These are phyloP conservation scores for Creolimax fragrantissima DNA, from an alignment of 78 protist species.

Conservation along the genomic window DNA sequence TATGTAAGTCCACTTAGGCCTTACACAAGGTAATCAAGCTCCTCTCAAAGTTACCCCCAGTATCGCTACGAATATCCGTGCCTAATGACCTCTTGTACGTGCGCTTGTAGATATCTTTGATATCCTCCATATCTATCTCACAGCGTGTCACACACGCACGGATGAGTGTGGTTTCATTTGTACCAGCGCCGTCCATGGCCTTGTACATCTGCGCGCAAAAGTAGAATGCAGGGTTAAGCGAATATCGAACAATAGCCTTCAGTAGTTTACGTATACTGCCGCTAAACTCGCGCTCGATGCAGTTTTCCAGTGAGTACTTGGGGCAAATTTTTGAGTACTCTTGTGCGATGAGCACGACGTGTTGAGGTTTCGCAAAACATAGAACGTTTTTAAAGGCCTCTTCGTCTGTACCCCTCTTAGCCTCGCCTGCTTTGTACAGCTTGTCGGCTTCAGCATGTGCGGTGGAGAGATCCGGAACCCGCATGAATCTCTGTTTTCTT, in stretches of 20 bases:
- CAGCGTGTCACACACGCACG: not conserved
- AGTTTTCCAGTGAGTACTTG: not conserved
- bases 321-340: constrained; percentile 2
- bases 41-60: not conserved
- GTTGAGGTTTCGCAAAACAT: not conserved
- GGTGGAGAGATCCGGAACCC: not conserved
- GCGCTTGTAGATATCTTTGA: not conserved
- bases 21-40: not conserved
- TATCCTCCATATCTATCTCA: constrained; percentile 25
- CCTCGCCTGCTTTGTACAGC: constrained; percentile 21
- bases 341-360: not conserved
- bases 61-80: constrained; percentile 16
- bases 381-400: not conserved
- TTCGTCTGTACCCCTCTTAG: constrained; percentile 26
- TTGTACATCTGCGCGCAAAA: not conserved
- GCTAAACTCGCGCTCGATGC: not conserved
- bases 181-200: constrained; percentile 21
- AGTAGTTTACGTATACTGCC: not conserved
- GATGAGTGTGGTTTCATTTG: constrained; percentile 3
- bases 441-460: not conserved
- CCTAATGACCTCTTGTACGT: not conserved
- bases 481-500: not conserved
- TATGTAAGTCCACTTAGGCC: too few relatives aligned
- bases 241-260: not conserved
- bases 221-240: not conserved